Evolutionary conservation across 208 protist genomes (phyloP).

Genomic region (Naegleria lovaniensis): DNA sequence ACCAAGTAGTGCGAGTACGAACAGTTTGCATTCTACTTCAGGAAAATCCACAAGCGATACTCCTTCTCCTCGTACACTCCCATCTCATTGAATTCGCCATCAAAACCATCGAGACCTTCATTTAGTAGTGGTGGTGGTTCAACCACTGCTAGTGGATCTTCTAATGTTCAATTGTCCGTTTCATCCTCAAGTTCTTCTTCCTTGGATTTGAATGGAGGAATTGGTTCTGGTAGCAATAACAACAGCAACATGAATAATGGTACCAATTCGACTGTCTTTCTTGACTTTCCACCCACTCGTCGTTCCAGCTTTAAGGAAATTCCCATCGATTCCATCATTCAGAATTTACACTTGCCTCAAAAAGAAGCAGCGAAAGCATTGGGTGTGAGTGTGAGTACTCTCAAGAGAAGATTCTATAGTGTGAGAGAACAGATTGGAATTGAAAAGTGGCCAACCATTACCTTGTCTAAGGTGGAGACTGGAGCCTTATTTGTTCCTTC

Average conservation of each 20-base stretch:
- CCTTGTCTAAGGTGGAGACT: neutral
- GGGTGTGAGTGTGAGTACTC: neutral
- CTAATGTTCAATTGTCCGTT: too few relatives aligned
- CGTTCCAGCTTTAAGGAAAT: neutral
- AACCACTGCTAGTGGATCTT: too few relatives aligned
- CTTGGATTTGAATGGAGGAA: too few relatives aligned
- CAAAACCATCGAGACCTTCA: neutral
- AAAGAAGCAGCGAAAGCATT: neutral
- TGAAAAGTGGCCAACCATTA: neutral
- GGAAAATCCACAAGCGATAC: neutral
- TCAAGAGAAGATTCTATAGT: conserved; percentile 14
- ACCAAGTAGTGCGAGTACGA: neutral
- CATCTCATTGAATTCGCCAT: neutral
- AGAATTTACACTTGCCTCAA: neutral
- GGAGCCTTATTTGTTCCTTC: too few relatives aligned
- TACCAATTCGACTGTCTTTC: too few relatives aligned
- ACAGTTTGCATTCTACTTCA: too few relatives aligned
- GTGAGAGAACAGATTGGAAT: neutral
- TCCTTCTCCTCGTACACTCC: neutral
- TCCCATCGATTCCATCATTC: neutral
- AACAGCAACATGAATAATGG: too few relatives aligned
- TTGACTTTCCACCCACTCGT: neutral
- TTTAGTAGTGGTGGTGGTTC: too few relatives aligned
- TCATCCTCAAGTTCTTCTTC: too few relatives aligned
- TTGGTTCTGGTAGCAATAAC: too few relatives aligned